Evolutionary conservation across 2,329 filamentous ascomycete species (phyloP).

Genomic region (Neofusicoccum ribis): DNA sequence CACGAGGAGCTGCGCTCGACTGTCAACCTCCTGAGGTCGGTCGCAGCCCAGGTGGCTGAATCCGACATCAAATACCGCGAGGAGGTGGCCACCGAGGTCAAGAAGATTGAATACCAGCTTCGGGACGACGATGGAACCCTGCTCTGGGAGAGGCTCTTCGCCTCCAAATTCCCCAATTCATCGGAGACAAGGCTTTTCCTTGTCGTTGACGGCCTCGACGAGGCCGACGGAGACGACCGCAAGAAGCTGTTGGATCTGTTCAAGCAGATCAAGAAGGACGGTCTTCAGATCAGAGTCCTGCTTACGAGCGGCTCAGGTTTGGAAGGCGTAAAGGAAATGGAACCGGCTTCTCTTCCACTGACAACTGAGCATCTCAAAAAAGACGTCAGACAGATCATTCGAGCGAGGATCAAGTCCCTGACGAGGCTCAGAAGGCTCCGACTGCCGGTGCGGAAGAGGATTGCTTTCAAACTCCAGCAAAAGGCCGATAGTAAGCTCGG

Average conservation of each 20-base stretch:
- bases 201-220: constrained; percentile 38
- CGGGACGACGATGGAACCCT: constrained; percentile 25
- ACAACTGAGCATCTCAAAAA: constrained; percentile 30
- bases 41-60: constrained; percentile 35
- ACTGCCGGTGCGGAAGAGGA: constrained; percentile 30
- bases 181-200: constrained; percentile 28
- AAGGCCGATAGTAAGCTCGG: constrained; percentile 33
- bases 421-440: constrained; percentile 28
- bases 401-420: constrained; percentile 30
- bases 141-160: constrained; percentile 26
- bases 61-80: constrained; percentile 33
- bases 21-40: constrained; percentile 28
- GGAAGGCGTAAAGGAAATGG: constrained; percentile 17
- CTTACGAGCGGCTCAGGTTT: constrained; percentile 27
- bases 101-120: constrained; percentile 23
- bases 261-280: constrained; percentile 26
- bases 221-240: constrained; percentile 25
- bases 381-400: constrained; percentile 32
- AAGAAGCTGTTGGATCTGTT: constrained; percentile 26
- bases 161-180: constrained; percentile 24
- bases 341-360: constrained; percentile 23
- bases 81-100: constrained; percentile 25
- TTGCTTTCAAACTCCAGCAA: constrained; percentile 32
- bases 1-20: constrained; percentile 26
- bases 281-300: constrained; percentile 28